These are phyloP conservation scores for Dactylellina parvicollis DNA, from an alignment of 2,329 filamentous ascomycete genomes.

Conservation along the genomic window DNA sequence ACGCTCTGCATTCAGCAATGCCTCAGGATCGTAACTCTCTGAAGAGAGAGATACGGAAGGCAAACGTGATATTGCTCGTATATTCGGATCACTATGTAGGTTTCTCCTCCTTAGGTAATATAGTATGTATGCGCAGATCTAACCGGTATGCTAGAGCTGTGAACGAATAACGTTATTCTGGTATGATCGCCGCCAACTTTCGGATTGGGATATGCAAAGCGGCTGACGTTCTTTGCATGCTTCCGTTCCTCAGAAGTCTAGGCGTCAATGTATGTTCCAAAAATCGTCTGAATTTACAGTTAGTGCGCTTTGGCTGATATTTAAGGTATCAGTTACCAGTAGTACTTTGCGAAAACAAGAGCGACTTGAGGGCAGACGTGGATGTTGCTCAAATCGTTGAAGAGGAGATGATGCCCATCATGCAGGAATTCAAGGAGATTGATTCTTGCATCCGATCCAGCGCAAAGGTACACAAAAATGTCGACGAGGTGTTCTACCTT, in stretches of 20 bases:
- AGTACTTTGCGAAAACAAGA: conserved; percentile 95
- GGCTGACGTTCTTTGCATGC: conserved; percentile 59
- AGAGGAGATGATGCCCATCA: conserved; percentile 97
- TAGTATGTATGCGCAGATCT: background rate
- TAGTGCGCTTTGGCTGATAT: background rate
- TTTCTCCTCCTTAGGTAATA: background rate
- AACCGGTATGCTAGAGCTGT: conserved; percentile 72
- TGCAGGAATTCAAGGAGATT: conserved; percentile 94
- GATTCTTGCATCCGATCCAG: conserved; percentile 95
- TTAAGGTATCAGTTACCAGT: conserved; percentile 69
- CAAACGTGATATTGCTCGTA: conserved; percentile 94
- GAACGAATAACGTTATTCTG: conserved; percentile 96
- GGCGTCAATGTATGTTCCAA: conserved; percentile 85
- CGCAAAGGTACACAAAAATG: conserved; percentile 58
- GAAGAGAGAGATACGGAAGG: conserved; percentile 93
- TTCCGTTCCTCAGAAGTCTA: conserved; percentile 95
- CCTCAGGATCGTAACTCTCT: conserved; percentile 91
- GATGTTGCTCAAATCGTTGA: conserved; percentile 86
- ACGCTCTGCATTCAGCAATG: conserved; percentile 67
- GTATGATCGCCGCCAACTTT: conserved; percentile 60
- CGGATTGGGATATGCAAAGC: background rate
- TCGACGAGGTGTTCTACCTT: conserved; percentile 79
- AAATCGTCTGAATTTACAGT: background rate
- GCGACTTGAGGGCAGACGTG: conserved; percentile 80
- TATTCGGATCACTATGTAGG: conserved; percentile 89